A percentile compares a stretch with the other conserved stretches of the same genome.
phyloP scores from a whole-genome alignment of 202 grass and related monocot genomes.

The Digitaria exilis region DNA sequence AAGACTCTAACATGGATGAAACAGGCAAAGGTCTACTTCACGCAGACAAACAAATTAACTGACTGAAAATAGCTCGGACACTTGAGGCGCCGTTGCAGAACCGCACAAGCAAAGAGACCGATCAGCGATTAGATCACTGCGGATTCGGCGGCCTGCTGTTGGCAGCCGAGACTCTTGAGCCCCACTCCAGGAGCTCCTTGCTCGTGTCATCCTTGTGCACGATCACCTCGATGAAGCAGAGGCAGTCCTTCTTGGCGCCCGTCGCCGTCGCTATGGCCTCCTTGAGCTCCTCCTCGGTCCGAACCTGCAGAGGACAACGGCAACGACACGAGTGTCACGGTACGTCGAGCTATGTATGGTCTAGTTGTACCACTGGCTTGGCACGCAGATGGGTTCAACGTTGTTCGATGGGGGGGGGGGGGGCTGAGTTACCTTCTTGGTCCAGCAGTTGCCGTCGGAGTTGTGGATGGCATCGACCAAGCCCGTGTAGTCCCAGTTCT shows the following conservation, averaged over 20 bases:
- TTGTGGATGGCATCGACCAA: conserved; percentile 67
- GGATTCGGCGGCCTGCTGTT: conserved; percentile 59
- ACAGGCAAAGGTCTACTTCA: background rate
- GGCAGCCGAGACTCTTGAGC: conserved; percentile 53
- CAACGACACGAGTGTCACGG: background rate
- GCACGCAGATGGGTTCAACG: background rate
- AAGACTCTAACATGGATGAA: background rate
- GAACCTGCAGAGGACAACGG: conserved; percentile 7
- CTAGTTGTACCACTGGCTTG: no score
- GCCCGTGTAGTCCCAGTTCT: conserved; percentile 69
- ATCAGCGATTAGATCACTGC: conserved; percentile 7
- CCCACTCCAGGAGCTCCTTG: conserved; percentile 64
- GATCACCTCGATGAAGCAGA: conserved; percentile 65
- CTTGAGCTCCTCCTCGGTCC: conserved; percentile 46
- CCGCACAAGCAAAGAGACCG: no score
- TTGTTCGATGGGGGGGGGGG: no score
- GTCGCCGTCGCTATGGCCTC: conserved; percentile 43
- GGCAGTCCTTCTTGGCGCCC: conserved; percentile 47
- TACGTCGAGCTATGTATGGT: no score
- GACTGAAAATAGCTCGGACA: background rate
- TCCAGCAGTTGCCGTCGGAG: conserved; percentile 61
- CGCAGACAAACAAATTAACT: background rate
- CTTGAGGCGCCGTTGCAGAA: background rate
- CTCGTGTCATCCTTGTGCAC: conserved; percentile 59
- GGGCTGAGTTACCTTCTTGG: conserved; percentile 48